phyloP scores from a whole-genome alignment of 352 stramenopile species.

The Pythium sp. region DNA sequence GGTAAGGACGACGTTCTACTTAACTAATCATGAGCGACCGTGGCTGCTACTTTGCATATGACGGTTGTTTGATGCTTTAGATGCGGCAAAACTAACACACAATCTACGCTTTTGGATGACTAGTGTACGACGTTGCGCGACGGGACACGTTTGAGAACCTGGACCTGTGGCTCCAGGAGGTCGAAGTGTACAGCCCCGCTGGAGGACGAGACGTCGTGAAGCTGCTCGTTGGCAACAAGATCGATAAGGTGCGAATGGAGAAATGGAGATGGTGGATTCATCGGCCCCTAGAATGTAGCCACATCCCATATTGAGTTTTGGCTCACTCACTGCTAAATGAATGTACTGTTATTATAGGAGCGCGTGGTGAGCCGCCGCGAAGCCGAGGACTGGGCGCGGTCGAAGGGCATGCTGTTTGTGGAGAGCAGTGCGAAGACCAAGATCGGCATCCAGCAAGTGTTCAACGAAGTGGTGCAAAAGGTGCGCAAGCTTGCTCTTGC shows the following conservation, averaged over 20 bases:
- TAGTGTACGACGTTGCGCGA: constrained; percentile 96
- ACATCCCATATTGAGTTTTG: not conserved
- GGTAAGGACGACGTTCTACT: no score
- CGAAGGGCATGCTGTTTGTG: constrained; percentile 97
- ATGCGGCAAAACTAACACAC: no score
- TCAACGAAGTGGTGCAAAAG: constrained; percentile 98
- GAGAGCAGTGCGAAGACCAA: constrained; percentile 97
- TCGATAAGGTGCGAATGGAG: constrained; percentile 67
- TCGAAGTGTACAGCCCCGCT: constrained; percentile 95
- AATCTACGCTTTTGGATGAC: no score
- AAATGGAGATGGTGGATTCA: not conserved
- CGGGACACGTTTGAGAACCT: constrained; percentile 98
- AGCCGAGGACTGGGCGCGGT: constrained; percentile 94
- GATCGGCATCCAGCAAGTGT: constrained; percentile 94
- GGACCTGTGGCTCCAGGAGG: constrained; percentile 97
- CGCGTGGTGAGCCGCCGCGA: constrained; percentile 91
- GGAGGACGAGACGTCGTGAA: constrained; percentile 96
- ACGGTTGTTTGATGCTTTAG: no score
- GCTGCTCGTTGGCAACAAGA: constrained; percentile 97
- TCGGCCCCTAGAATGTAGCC: not conserved
- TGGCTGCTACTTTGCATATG: no score
- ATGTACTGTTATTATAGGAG: constrained; percentile 49
- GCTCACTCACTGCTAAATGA: not conserved
- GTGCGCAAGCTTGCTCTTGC: constrained; percentile 35
- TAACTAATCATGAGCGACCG: no score